phyloP scores from a whole-genome alignment of 139 green algal genomes.

The Chlamydomonas sp. region DNA sequence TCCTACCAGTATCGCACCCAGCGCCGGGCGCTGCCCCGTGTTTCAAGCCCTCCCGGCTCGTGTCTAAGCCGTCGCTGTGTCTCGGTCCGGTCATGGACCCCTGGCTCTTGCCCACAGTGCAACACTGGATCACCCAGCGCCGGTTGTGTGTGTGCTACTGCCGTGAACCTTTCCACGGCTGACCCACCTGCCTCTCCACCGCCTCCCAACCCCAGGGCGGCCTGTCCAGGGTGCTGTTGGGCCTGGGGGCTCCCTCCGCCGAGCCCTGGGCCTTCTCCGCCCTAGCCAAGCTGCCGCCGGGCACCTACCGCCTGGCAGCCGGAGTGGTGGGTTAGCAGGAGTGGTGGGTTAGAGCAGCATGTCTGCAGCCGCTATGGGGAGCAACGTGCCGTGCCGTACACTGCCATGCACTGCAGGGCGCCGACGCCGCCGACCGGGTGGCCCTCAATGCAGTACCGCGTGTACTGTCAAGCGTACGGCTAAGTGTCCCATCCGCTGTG shows the following conservation, averaged over 20 bases:
- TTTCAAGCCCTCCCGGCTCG: no score
- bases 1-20: no score
- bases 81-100: no score
- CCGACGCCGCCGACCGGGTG: not conserved
- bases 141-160: not conserved
- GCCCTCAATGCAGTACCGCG: not conserved
- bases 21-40: no score
- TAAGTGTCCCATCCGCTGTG: no score
- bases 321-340: no score
- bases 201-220: not conserved
- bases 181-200: not conserved
- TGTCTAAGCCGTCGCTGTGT: no score
- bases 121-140: not conserved
- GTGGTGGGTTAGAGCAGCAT: not conserved
- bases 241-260: not conserved
- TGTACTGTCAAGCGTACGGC: no score
- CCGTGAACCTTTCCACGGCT: not conserved
- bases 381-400: not conserved
- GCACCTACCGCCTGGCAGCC: not conserved
- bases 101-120: no score
- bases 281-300: conserved; percentile 17
- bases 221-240: conserved; percentile 12
- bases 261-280: conserved; percentile 19
- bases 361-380: not conserved
- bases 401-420: not conserved